Evolutionary conservation across 2,329 filamentous ascomycete species (phyloP).

Genomic region (Monosporascus ibericus): DNA sequence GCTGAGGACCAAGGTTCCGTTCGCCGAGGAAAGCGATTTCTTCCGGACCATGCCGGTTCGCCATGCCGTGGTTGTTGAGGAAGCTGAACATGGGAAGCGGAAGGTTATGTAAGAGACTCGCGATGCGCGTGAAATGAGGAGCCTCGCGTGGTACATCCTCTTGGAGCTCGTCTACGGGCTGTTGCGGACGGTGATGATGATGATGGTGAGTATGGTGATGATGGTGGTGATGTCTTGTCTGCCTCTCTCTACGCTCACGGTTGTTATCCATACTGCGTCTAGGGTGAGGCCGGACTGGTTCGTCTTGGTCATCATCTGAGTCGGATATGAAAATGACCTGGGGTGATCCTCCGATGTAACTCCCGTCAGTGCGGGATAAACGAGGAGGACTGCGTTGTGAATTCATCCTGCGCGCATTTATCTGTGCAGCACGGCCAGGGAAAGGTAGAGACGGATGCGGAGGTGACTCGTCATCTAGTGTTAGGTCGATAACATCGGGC

Average conservation of each 20-base stretch:
- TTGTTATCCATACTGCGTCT: conserved; percentile 2
- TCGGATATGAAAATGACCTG: conserved; percentile 23
- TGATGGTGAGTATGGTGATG: background rate
- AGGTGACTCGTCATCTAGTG: conserved; percentile 14
- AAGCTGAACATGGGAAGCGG: conserved; percentile 15
- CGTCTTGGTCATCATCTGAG: conserved; percentile 18
- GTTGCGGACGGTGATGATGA: background rate
- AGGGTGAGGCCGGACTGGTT: conserved; percentile 2
- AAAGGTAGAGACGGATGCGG: conserved; percentile 2
- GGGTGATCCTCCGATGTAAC: conserved; percentile 15
- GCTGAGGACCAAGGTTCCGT: conserved; percentile 8
- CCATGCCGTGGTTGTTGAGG: conserved; percentile 5
- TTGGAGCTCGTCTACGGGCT: background rate
- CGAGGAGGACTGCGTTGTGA: conserved; percentile 19
- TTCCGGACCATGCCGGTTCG: conserved; percentile 12
- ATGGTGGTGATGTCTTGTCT: background rate
- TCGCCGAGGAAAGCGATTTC: conserved; percentile 20
- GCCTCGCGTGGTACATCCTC: background rate
- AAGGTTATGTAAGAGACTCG: conserved; percentile 7
- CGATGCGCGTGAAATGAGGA: conserved; percentile 6
- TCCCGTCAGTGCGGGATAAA: conserved; percentile 23
- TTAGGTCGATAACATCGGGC: conserved; percentile 21
- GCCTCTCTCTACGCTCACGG: background rate
- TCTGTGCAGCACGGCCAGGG: conserved; percentile 10
- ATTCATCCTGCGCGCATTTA: conserved; percentile 12